A percentile compares a stretch with the other conserved stretches of the same genome.
Conservation (phyloP, 768 basidiomycete species). For the Tulasnella sp. region DNA sequence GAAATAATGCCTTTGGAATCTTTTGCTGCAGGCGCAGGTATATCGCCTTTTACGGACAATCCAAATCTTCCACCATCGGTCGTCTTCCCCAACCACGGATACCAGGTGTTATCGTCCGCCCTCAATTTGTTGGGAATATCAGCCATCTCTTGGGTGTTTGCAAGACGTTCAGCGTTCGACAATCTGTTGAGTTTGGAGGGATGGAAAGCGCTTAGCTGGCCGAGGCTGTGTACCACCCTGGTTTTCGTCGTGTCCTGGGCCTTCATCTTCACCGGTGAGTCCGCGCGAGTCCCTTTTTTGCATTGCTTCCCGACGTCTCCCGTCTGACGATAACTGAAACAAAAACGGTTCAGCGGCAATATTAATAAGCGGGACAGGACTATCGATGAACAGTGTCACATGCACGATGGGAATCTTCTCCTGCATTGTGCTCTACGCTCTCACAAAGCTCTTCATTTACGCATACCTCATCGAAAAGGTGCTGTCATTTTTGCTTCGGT, state of each 20-base stretch:
- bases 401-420: conserved; percentile 53
- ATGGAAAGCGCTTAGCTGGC: conserved; percentile 44
- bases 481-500: neutral
- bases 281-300: conserved; percentile 9
- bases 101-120: neutral
- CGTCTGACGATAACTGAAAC: neutral
- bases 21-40: neutral
- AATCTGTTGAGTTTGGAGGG: conserved; percentile 43
- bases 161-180: conserved; percentile 46
- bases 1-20: neutral
- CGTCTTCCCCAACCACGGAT: conserved; percentile 30
- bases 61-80: conserved; percentile 11
- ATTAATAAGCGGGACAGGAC: conserved; percentile 52
- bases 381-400: conserved; percentile 45
- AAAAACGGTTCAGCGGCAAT: conserved; percentile 46
- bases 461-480: conserved; percentile 48
- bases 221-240: conserved; percentile 49
- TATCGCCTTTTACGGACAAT: conserved; percentile 27
- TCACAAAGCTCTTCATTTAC: conserved; percentile 55
- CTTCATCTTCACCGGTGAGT: conserved; percentile 50
- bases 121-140: conserved; percentile 40
- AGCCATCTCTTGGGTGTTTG: conserved; percentile 47
- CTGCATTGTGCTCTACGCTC: conserved; percentile 47
- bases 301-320: neutral
- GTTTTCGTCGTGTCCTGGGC: conserved; percentile 53